These are phyloP conservation scores for Jacaranda mimosifolia DNA, from an alignment of 257 asterid species.

Conservation along the genomic window DNA sequence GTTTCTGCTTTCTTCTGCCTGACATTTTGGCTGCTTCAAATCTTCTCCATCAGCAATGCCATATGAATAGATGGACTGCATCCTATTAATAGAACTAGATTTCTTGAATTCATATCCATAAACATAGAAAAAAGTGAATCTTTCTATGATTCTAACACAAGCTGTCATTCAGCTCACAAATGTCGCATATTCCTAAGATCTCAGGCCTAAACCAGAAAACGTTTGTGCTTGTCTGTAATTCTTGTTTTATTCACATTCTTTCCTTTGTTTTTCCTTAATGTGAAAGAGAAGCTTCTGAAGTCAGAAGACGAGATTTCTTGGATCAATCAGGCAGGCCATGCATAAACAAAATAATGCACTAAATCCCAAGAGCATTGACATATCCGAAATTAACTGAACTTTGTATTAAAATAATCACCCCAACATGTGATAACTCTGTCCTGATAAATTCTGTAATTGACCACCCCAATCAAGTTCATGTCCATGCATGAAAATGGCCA, in stretches of 20 bases:
- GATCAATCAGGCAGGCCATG: constrained; percentile 56
- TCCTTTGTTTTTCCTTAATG: neutral
- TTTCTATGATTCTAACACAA: constrained; percentile 13
- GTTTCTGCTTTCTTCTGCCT: constrained; percentile 40
- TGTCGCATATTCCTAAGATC: constrained; percentile 23
- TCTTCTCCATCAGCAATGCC: neutral
- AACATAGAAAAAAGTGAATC: constrained; percentile 27
- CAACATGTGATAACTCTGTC: constrained; percentile 42
- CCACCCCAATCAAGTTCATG: constrained; percentile 31
- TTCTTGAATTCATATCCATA: constrained; percentile 15
- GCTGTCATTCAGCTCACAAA: constrained; percentile 30
- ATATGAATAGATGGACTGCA: neutral
- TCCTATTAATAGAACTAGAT: neutral
- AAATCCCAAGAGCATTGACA: constrained; percentile 55
- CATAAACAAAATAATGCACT: constrained; percentile 39
- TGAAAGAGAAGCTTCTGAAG: constrained; percentile 29
- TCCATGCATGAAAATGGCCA: constrained; percentile 48
- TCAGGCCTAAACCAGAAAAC: neutral
- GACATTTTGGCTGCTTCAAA: constrained; percentile 29
- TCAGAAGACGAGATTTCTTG: constrained; percentile 45
- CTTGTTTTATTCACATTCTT: constrained; percentile 28
- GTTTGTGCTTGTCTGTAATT: constrained; percentile 43
- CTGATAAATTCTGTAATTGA: constrained; percentile 31
- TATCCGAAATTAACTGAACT: constrained; percentile 37
- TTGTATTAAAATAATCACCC: constrained; percentile 22